phyloP scores from a whole-genome alignment of 352 stramenopile species.

The Phytophthora aleatoria region DNA sequence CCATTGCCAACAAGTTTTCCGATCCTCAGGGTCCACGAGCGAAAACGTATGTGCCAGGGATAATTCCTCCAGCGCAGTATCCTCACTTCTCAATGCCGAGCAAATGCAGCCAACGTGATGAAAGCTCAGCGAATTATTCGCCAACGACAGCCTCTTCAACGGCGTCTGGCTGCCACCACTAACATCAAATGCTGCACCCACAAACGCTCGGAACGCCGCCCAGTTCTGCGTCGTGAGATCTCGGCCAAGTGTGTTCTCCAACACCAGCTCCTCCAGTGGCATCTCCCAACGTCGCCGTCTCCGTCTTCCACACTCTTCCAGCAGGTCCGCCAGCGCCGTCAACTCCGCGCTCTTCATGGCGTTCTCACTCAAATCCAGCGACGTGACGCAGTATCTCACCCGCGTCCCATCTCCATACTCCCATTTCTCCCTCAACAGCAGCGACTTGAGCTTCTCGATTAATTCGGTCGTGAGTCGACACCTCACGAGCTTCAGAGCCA shows the following conservation, averaged over 20 bases:
- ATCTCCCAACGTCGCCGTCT: neutral
- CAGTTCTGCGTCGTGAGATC: constrained; percentile 23
- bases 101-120: constrained; percentile 38
- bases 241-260: constrained; percentile 35
- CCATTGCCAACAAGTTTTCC: constrained; percentile 40
- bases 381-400: constrained; percentile 26
- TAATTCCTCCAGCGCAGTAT: constrained; percentile 27
- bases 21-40: constrained; percentile 32
- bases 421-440: constrained; percentile 13
- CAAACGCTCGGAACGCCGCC: constrained; percentile 36
- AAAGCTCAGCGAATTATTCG: constrained; percentile 36
- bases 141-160: constrained; percentile 38
- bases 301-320: constrained; percentile 7
- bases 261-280: constrained; percentile 30
- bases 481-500: constrained; percentile 29
- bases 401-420: neutral
- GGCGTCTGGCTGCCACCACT: neutral
- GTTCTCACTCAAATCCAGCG: constrained; percentile 41
- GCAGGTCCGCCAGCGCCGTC: constrained; percentile 24
- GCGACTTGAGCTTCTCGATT: constrained; percentile 21
- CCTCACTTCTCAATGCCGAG: constrained; percentile 34
- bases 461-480: constrained; percentile 26
- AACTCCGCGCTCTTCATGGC: constrained; percentile 27
- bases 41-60: constrained; percentile 34
- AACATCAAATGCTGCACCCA: constrained; percentile 29